Evolutionary conservation across 805 yeast genomes (phyloP), one percentile per base, ranked within the genome.

Genomic region (Barnettozyma salicaria): DNA sequence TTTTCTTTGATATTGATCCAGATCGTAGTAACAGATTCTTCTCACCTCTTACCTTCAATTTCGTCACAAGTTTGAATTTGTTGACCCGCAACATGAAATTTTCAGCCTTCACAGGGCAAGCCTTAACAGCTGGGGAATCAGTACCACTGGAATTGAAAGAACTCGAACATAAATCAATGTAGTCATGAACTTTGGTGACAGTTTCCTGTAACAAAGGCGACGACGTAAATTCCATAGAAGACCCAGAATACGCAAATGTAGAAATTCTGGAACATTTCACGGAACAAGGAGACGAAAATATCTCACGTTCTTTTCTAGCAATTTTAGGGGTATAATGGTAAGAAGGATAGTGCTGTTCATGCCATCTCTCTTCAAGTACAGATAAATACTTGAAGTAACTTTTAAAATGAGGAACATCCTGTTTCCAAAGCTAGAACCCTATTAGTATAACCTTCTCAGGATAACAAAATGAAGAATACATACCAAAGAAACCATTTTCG

Each of bases 341-440:
- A 7, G 26, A n/a, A 9, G 49, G 48, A 19, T 30, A 44, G 20
- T 44, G 30, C 6, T 34, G 16, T n/a, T 41, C 42, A 19, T 47
- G 49, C 51, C 51, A 47, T 4, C 17, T 17, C 7, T 41, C 40
- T 21, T 47, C 51, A 9, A 42, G 21, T 10, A 29, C 22, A 3
- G 51, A 39, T 4, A 47, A 37, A 27, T 47, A 47, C 7, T 34
- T 24, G 28, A 34, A 44, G 22, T 47, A 44, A 1, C 10, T 19
- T 19, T 42, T 37, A 18, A 47, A 37, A 2, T 6, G 3, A 4
- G 20, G 20, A 16, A 25, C 27, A 4, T 25, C 16, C 1, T 34
- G n/a, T 3, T 27, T 30, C 44, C 45, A 40, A 7, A 42, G 29
- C 42, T 41, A 20, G 5, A 12, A 18, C 4, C 10, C 11, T 28